Evolutionary conservation across 1,139 yeast species (phyloP).

Genomic region (Candida smagusa): DNA sequence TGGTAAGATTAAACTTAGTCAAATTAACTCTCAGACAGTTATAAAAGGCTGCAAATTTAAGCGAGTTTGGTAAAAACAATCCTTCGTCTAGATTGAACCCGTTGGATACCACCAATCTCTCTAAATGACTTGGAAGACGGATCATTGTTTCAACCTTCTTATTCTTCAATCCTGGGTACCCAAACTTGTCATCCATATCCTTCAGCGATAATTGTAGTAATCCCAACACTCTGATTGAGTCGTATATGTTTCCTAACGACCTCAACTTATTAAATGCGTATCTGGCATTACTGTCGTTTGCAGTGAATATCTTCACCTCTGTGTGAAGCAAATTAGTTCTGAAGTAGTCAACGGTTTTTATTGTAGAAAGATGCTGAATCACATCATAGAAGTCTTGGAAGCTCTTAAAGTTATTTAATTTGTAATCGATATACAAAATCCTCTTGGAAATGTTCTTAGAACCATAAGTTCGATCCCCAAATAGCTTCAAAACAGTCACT

Average conservation of each 20-base stretch:
- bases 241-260: slow-evolving; percentile 5
- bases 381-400: slow-evolving; percentile 8
- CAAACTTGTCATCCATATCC: slow-evolving; percentile 5
- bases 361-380: slow-evolving; percentile 3
- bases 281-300: slow-evolving; percentile 5
- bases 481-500: slow-evolving; percentile 5
- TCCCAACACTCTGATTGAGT: slow-evolving; percentile 10
- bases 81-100: slow-evolving; percentile 12
- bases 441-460: slow-evolving; percentile 1
- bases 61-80: slow-evolving; percentile 7
- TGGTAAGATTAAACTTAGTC: slow-evolving; percentile 12
- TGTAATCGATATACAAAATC: slow-evolving; percentile 9
- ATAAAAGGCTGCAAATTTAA: slow-evolving; percentile 10
- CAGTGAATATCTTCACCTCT: slow-evolving; percentile 9
- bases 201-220: slow-evolving; percentile 8
- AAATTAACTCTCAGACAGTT: slow-evolving; percentile 9
- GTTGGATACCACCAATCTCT: slow-evolving; percentile 10
- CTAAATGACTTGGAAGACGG: slow-evolving; percentile 9
- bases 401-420: slow-evolving; percentile 5
- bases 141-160: slow-evolving; percentile 2
- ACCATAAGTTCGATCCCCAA: slow-evolving; percentile 3
- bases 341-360: slow-evolving; percentile 5
- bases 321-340: slow-evolving; percentile 4
- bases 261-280: slow-evolving; percentile 8
- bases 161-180: slow-evolving; percentile 2